phyloP scores from a whole-genome alignment of 148 eudicot species.

The Tetragonia tetragonoides region DNA sequence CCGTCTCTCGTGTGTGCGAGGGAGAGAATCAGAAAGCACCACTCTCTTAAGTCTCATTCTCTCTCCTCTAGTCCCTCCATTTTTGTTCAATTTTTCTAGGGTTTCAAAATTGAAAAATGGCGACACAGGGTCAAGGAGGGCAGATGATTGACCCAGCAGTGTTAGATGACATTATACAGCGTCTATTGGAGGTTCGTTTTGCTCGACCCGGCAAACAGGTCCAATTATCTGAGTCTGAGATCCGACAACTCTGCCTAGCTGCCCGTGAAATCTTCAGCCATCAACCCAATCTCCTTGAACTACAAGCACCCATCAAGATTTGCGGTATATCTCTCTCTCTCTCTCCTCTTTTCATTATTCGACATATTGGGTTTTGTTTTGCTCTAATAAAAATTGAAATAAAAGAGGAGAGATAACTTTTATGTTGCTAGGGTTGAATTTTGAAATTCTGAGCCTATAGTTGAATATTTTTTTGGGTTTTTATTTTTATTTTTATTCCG shows the following conservation, averaged over 20 bases:
- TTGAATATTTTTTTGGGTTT: background rate
- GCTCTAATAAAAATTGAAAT: background rate
- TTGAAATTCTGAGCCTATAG: too few species aligned
- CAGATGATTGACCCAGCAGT: constrained; percentile 49
- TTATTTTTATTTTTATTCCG: background rate
- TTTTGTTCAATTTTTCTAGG: constrained; percentile 21
- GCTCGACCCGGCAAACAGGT: constrained; percentile 84
- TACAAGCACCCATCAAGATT: constrained; percentile 91
- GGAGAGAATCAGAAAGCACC: background rate
- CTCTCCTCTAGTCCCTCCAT: constrained; percentile 16
- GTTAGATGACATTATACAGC: constrained; percentile 75
- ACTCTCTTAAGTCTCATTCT: background rate
- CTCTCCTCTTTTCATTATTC: background rate
- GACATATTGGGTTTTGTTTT: too few species aligned
- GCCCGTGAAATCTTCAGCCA: constrained; percentile 75
- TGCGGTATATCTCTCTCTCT: constrained; percentile 49
- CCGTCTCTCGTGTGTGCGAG: background rate
- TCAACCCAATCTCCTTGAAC: constrained; percentile 88
- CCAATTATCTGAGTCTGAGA: constrained; percentile 82
- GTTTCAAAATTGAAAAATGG: constrained; percentile 28
- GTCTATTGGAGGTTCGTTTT: constrained; percentile 74
- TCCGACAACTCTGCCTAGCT: constrained; percentile 82
- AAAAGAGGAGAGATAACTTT: background rate
- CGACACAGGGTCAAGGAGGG: constrained; percentile 33
- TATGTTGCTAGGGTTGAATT: background rate